Base-by-base conservation (phyloP, 257 asterid genomes). In the Agastache rugosa region DNA sequence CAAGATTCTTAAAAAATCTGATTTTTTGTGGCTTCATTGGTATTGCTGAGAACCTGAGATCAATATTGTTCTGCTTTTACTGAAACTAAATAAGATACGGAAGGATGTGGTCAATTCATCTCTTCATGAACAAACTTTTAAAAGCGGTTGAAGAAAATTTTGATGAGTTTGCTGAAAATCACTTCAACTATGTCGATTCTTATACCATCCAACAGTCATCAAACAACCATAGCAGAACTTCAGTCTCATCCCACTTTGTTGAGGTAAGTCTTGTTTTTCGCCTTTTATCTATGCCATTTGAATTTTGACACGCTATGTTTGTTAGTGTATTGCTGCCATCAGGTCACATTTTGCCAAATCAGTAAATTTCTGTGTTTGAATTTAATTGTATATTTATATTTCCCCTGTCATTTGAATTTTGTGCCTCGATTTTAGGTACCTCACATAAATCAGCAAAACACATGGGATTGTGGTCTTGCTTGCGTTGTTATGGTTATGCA, bases 391-490 rank as follows among this genome's bases (percentile, higher is more conserved):
- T 29, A 29, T 39, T 8, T 3, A 25, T 73, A 16, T 23, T 54
- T 71, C 41, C 44, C 61, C 10, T 68, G 42, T 71, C 29, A 72
- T 42, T 74, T 79, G 77, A 63, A 70, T n/a, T 68, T 25, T 69
- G 63, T 65, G 73, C 70, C 14, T 67, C 67, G 63, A 71, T 73
- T 72, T 44, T 82, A 89, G 97, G 93, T 93, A 45, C 98, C 97
- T 62, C 98, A 91, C 76, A 77, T 93, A 77, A 88, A 88, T 78
- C 98, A 93, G 80, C 87, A 85, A 60, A 84, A 79, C 79, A 76
- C 88, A 11, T 93, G 98, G 98, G 98, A 93, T 83, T 91, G 98
- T 80, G 98, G 98, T 63, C 96, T 91, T 85, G 98, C 98, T 64
- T 93, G 98, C 80, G 93, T 89, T 80, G 71, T 87, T 71, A 93